These are phyloP conservation scores for Periglandula ipomoeae DNA, from an alignment of 2,329 filamentous ascomycete species.

Conservation along the genomic window DNA sequence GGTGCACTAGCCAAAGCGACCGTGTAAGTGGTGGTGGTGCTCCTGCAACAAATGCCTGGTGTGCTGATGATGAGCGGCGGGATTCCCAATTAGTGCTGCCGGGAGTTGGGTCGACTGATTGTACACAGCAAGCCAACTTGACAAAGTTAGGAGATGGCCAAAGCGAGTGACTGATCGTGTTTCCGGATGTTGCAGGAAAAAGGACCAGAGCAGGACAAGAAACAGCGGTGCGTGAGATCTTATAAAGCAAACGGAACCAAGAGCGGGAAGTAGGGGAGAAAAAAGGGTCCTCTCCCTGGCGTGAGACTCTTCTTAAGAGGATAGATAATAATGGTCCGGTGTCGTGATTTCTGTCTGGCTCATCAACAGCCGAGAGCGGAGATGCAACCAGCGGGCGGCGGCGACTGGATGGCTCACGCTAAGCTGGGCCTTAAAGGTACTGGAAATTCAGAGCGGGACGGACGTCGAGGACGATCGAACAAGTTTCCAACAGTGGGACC, in stretches of 20 bases:
- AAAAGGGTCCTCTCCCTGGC: conserved; percentile 1
- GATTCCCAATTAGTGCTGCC: not conserved
- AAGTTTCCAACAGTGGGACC: not conserved
- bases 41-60: not conserved
- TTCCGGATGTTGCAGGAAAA: not conserved
- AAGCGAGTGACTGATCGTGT: not conserved
- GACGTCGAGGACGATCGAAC: not conserved
- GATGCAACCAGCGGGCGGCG: conserved; percentile 9
- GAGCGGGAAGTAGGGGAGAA: not conserved
- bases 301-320: conserved; percentile 5
- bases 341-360: conserved; percentile 8
- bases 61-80: not conserved
- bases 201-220: not conserved
- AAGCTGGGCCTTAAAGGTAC: conserved; percentile 3
- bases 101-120: not conserved
- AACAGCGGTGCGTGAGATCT: not conserved
- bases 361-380: conserved; percentile 11
- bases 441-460: not conserved
- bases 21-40: conserved; percentile 1
- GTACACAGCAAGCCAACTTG: not conserved
- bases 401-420: not conserved
- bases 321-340: conserved; percentile 1
- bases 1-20: not conserved
- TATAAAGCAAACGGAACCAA: not conserved
- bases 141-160: not conserved